A percentile compares a stretch with the other conserved stretches of the same genome.
Conservation (phyloP, 1,139 yeast species). For the Pichia sp. region DNA sequence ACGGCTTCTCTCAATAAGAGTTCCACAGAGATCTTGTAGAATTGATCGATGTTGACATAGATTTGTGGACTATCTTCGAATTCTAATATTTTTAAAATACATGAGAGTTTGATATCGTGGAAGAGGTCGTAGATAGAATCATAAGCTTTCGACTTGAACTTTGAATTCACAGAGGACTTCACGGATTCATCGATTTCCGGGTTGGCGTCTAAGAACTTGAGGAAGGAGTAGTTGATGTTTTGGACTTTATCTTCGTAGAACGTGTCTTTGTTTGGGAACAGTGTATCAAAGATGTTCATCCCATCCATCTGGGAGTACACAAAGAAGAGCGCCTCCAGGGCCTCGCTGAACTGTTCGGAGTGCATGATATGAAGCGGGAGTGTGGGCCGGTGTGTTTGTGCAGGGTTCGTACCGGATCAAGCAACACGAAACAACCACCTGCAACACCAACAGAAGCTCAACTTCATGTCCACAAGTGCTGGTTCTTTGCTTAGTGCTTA, state of each 20-base stretch:
- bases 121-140: conserved; percentile 51
- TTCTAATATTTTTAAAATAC: conserved; percentile 39
- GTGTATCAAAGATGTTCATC: conserved; percentile 9
- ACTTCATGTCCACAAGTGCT: too few relatives aligned
- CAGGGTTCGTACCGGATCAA: not conserved
- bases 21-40: conserved; percentile 70
- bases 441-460: too few relatives aligned
- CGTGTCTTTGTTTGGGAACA: conserved; percentile 14
- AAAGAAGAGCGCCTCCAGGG: conserved; percentile 11
- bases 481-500: too few relatives aligned
- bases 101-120: conserved; percentile 72
- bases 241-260: conserved; percentile 47
- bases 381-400: too few relatives aligned
- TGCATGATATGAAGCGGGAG: not conserved
- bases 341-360: not conserved
- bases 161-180: conserved; percentile 35
- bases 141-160: conserved; percentile 39
- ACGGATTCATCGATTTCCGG: conserved; percentile 26
- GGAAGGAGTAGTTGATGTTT: conserved; percentile 43
- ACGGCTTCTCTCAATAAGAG: conserved; percentile 69
- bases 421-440: too few relatives aligned
- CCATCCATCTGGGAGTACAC: conserved; percentile 13
- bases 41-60: conserved; percentile 62
- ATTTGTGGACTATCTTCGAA: conserved; percentile 35
- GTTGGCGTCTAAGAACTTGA: conserved; percentile 33